Percentiles rank a stretch among this genome's conserved stretches.
Conservation (phyloP, 177 flowering plant species). For the Vitis hybrid region DNA sequence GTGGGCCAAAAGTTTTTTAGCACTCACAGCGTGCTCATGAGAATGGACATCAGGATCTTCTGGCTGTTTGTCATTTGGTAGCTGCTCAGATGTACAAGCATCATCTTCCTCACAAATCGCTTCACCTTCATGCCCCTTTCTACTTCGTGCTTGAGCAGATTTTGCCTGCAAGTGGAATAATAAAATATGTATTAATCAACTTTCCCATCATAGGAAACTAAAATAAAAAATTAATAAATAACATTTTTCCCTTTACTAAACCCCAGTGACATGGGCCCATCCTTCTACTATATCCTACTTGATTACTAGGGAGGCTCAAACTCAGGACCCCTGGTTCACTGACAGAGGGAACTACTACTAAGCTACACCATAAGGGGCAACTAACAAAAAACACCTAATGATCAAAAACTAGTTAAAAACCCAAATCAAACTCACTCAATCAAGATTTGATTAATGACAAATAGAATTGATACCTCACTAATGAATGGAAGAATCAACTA, state of each 20-base stretch:
- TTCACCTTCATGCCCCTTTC: slow-evolving; percentile 61
- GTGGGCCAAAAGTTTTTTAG: not conserved
- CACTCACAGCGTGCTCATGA: slow-evolving; percentile 54
- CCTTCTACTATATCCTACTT: too few species aligned
- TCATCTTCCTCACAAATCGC: slow-evolving; percentile 59
- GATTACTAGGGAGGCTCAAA: too few species aligned
- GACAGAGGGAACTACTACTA: too few species aligned
- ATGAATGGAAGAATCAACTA: too few species aligned
- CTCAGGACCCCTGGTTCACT: too few species aligned
- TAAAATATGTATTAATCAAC: not conserved
- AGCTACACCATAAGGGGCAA: too few species aligned
- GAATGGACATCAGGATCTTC: slow-evolving; percentile 44
- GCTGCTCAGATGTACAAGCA: slow-evolving; percentile 49
- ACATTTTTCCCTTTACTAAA: not conserved
- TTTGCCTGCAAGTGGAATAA: slow-evolving; percentile 42
- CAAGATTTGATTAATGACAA: too few species aligned
- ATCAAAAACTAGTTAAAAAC: too few species aligned
- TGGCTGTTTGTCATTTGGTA: slow-evolving; percentile 46
- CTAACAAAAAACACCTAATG: too few species aligned
- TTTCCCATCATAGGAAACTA: not conserved
- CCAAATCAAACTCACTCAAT: too few species aligned
- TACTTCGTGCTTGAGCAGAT: slow-evolving; percentile 49
- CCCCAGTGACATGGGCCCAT: too few species aligned
- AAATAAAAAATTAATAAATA: not conserved
- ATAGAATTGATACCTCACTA: too few species aligned